A percentile compares a stretch with the other conserved stretches of the same genome.
These are phyloP conservation scores for Tylopilus intermedius DNA, from an alignment of 768 basidiomycete genomes.

Conservation along the genomic window DNA sequence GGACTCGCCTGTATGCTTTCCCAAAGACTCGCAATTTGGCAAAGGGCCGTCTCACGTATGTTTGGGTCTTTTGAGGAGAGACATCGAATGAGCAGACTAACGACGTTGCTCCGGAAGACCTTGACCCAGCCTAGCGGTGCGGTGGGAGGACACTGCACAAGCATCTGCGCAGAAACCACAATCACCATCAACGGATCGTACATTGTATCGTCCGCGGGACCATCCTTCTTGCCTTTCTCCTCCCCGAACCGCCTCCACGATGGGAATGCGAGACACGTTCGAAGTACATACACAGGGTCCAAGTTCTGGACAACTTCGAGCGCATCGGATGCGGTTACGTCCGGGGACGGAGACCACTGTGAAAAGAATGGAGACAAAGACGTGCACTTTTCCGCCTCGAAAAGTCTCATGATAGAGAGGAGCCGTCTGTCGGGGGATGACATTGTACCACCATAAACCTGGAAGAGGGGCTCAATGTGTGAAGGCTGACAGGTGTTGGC, in stretches of 20 bases:
- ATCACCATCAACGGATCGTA: constrained; percentile 83
- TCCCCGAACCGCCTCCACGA: constrained; percentile 51
- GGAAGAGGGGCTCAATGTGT: constrained; percentile 73
- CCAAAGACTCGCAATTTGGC: constrained; percentile 59
- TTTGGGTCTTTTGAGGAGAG: constrained; percentile 61
- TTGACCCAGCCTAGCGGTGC: constrained; percentile 75
- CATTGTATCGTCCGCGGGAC: constrained; percentile 35
- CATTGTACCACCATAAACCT: constrained; percentile 73
- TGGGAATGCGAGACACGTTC: constrained; percentile 70
- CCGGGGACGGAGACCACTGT: constrained; percentile 55
- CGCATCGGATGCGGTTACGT: constrained; percentile 39
- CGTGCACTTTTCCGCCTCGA: constrained; percentile 63
- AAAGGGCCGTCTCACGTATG: constrained; percentile 57
- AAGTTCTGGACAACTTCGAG: constrained; percentile 67
- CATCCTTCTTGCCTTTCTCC: constrained; percentile 24
- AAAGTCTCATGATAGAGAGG: constrained; percentile 71
- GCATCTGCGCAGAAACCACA: constrained; percentile 58
- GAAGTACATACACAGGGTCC: constrained; percentile 63
- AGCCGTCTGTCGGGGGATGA: constrained; percentile 59
- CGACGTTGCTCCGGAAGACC: constrained; percentile 74
- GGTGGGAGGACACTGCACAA: constrained; percentile 53
- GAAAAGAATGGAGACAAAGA: constrained; percentile 61
- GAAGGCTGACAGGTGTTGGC: constrained; percentile 80
- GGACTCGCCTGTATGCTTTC: constrained; percentile 56
- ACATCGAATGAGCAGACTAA: constrained; percentile 66